Base-by-base conservation (phyloP, 768 basidiomycete species). In the Leccinum variicolor region DNA sequence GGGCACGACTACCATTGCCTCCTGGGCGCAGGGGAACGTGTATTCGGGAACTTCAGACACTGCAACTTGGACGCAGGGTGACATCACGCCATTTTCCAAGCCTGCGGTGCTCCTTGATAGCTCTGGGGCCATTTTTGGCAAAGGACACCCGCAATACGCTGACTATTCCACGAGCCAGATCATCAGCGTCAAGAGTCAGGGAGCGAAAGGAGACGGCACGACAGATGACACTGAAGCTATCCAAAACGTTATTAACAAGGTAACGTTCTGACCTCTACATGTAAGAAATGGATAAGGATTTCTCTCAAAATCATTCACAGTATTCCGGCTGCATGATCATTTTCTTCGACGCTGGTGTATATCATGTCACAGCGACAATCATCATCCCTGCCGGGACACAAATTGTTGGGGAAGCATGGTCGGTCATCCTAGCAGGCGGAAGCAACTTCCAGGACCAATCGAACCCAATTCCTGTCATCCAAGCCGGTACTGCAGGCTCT, bases 1-100 rank as follows among this genome's bases (percentile, higher is more conserved):
- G 9, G 77, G 74, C 17, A 72, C 71, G 3, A 69, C 53, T 19
- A 69, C 62, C 15, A 75, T 75, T 39, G 62, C 70, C 0, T 82
- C 84, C 4, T 92, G 90, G 90, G 88, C 74, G 4, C 89, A 92
- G 69, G 90, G 90, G 39, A 82, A 91, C 62, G 74, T 85, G 14
- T 92, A 80, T 69, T 75, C 71, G 0, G 89, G 89, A 29, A 78
- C 79, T 4, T 76, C 73, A 47, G 58, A 74, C 1, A 67, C 69
- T 3, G 74, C 73, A 4, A 68, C 58, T 17, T 91, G 84, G 70
- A 75, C 72, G 0, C 81, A 89, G 67, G 78, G 74, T 1, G 66
- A 71, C 34, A 77, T 89, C 31, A 58, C 69, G 1, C 68, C 74
- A 0, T 72, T 80, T 0, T 68, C 68, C 52, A 90, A 90, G 67